A percentile compares a stretch with the other conserved stretches of the same genome.
phyloP scores from a whole-genome alignment of 1,284 basidiomycete species.

The Ganoderma boninense region DNA sequence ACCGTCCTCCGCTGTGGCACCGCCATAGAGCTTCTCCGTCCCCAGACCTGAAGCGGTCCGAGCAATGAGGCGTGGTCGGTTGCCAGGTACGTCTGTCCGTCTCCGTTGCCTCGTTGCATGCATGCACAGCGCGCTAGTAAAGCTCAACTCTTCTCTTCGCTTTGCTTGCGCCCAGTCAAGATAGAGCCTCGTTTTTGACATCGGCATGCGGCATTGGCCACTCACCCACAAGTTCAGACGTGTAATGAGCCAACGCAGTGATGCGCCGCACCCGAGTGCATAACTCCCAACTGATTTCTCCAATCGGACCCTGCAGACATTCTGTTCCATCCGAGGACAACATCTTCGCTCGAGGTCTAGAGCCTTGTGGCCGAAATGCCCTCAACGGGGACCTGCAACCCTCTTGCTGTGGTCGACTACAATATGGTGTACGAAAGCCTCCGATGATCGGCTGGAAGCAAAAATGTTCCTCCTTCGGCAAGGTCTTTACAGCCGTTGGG shows the following conservation, averaged over 20 bases:
- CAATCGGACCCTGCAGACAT: neutral
- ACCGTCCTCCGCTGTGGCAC: slow-evolving; percentile 6
- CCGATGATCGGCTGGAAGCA: slow-evolving; percentile 17
- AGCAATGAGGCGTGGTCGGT: neutral
- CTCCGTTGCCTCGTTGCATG: slow-evolving; percentile 2
- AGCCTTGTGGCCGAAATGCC: neutral
- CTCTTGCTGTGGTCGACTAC: slow-evolving; percentile 8
- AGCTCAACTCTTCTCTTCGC: neutral
- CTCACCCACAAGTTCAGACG: neutral
- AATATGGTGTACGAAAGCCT: slow-evolving; percentile 1
- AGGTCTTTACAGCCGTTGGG: neutral
- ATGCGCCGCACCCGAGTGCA: slow-evolving; percentile 14
- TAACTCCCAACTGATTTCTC: slow-evolving; percentile 18
- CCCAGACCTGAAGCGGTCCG: slow-evolving; percentile 6
- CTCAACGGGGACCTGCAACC: neutral
- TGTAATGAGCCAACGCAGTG: neutral
- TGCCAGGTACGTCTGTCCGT: slow-evolving; percentile 4
- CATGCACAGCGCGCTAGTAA: neutral
- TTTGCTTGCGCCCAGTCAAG: slow-evolving; percentile 2
- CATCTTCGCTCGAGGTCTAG: slow-evolving; percentile 7
- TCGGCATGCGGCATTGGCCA: neutral
- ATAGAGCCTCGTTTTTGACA: neutral
- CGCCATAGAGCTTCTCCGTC: slow-evolving; percentile 5
- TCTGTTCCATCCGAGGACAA: neutral
- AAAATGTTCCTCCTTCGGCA: slow-evolving; percentile 1